phyloP scores from a whole-genome alignment of 306 rosid genomes.

The Cicer cuneatum region DNA sequence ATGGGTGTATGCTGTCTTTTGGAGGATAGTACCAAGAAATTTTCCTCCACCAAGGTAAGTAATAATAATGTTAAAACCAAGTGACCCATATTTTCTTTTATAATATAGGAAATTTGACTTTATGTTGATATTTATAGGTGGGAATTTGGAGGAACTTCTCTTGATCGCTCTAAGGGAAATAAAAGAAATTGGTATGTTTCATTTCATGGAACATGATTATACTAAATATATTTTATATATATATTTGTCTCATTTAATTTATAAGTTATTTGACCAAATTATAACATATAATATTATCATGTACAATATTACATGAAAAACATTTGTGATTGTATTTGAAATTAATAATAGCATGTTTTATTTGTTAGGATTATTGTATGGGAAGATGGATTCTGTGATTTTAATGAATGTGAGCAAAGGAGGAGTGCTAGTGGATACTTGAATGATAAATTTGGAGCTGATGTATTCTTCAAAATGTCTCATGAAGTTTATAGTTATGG shows the following conservation, averaged over 20 bases:
- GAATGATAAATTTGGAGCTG: constrained; percentile 74
- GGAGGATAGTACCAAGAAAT: constrained; percentile 85
- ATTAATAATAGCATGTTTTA: neutral
- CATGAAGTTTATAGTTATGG: constrained; percentile 95
- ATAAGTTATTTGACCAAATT: neutral
- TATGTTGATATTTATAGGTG: constrained; percentile 62
- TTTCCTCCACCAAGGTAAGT: constrained; percentile 89
- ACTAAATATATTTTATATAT: neutral
- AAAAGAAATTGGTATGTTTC: constrained; percentile 77
- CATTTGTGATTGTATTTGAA: constrained; percentile 4
- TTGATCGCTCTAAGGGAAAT: constrained; percentile 88
- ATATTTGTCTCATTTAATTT: constrained; percentile 10
- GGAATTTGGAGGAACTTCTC: constrained; percentile 82
- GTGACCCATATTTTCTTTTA: neutral
- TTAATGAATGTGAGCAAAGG: constrained; percentile 69
- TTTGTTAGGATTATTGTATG: constrained; percentile 86
- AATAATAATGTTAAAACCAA: neutral
- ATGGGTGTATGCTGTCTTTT: constrained; percentile 90
- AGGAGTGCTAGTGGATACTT: constrained; percentile 50
- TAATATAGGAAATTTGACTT: neutral
- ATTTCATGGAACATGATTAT: constrained; percentile 20
- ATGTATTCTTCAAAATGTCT: constrained; percentile 94
- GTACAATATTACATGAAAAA: constrained; percentile 13
- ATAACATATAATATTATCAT: neutral
- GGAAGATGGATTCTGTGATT: constrained; percentile 97